phyloP scores from a whole-genome alignment of 805 yeast species.

The Metschnikowia lachancei region DNA sequence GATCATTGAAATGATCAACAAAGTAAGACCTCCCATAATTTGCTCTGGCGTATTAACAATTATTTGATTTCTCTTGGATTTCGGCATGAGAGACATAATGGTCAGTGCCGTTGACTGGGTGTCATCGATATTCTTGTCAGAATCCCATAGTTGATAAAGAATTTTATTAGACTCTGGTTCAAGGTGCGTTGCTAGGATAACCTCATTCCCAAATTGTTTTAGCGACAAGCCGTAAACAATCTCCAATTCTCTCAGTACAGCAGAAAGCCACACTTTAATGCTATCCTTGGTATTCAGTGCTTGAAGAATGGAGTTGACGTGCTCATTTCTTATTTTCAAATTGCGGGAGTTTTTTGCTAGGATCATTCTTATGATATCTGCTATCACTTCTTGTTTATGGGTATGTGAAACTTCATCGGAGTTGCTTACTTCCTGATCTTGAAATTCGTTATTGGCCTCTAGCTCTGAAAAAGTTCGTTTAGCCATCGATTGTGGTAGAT shows the following conservation, averaged over 20 bases:
- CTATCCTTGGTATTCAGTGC: constrained; percentile 20
- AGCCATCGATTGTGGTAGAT: neutral
- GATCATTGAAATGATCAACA: constrained; percentile 29
- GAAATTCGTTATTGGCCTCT: neutral
- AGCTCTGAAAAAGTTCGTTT: constrained; percentile 6
- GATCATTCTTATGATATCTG: constrained; percentile 14
- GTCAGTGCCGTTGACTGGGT: neutral
- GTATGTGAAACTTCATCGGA: neutral
- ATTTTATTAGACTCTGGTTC: constrained; percentile 20
- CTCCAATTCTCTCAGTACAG: constrained; percentile 20
- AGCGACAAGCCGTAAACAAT: constrained; percentile 30
- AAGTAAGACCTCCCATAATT: constrained; percentile 31
- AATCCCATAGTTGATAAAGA: constrained; percentile 28
- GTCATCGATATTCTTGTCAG: neutral
- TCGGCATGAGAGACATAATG: constrained; percentile 23
- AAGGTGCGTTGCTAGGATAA: constrained; percentile 24
- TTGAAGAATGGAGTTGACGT: constrained; percentile 13
- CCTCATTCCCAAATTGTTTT: constrained; percentile 17
- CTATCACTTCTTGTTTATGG: constrained; percentile 4
- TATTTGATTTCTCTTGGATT: constrained; percentile 15
- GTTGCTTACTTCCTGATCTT: neutral
- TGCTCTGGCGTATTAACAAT: constrained; percentile 28
- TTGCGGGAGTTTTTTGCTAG: constrained; percentile 14
- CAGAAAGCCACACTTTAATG: constrained; percentile 22
- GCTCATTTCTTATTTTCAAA: constrained; percentile 16